Percentiles rank a stretch among this genome's conserved stretches.
These are phyloP conservation scores for Pyrenochaeta sp. DNA, from an alignment of 2,329 filamentous ascomycete species.

Conservation along the genomic window DNA sequence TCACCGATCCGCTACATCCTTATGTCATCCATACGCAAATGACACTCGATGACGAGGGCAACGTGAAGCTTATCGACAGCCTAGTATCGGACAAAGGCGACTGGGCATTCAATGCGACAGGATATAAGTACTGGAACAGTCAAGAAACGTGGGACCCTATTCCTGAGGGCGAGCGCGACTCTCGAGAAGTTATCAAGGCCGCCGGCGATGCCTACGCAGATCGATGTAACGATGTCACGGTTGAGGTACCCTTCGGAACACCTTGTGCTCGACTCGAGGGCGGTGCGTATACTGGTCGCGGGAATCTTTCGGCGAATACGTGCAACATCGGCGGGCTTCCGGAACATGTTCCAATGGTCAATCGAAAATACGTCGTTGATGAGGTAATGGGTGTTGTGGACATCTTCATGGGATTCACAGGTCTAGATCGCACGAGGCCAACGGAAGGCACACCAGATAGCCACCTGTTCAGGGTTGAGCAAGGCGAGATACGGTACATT, in stretches of 20 bases:
- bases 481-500: constrained; percentile 30
- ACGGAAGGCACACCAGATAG: constrained; percentile 32
- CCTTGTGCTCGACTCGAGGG: constrained; percentile 38
- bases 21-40: constrained; percentile 40
- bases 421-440: constrained; percentile 33
- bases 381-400: constrained; percentile 34
- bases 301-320: constrained; percentile 22
- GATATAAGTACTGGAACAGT: constrained; percentile 21
- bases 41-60: constrained; percentile 18
- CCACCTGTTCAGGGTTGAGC: constrained; percentile 36
- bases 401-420: constrained; percentile 35
- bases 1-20: constrained; percentile 25
- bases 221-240: constrained; percentile 26
- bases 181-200: constrained; percentile 25
- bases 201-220: constrained; percentile 38
- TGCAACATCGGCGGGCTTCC: constrained; percentile 19
- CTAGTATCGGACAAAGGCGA: constrained; percentile 37
- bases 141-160: constrained; percentile 30
- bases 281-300: constrained; percentile 25
- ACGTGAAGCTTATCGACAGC: constrained; percentile 29
- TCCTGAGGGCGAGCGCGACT: constrained; percentile 17
- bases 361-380: constrained; percentile 36
- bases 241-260: constrained; percentile 31
- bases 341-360: constrained; percentile 23
- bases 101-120: constrained; percentile 41